Conservation (phyloP, 106 monocot genomes). For the Dendrobium officinale region DNA sequence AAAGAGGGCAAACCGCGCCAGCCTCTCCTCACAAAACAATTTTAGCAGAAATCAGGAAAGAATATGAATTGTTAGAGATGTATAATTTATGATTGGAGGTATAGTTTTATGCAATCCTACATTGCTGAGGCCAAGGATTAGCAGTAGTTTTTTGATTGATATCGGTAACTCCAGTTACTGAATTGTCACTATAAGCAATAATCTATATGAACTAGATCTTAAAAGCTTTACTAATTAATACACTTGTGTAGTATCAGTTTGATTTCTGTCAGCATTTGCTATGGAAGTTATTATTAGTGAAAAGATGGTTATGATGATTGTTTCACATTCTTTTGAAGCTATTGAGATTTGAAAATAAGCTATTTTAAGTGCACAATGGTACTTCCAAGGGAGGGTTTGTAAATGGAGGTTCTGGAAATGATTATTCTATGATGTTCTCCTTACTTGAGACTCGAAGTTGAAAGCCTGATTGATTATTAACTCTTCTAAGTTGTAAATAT, state of each 20-base stretch:
- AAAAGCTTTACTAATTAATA: background rate
- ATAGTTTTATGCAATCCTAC: background rate
- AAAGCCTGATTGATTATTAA: too few species aligned
- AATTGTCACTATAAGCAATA: background rate
- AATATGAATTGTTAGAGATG: background rate
- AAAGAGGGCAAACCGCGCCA: too few species aligned
- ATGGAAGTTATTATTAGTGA: background rate
- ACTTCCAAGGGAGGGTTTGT: too few species aligned
- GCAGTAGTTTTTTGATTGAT: background rate
- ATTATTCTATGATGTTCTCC: too few species aligned
- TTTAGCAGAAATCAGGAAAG: background rate
- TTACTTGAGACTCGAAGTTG: too few species aligned
- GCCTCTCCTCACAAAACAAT: too few species aligned
- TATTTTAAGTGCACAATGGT: too few species aligned
- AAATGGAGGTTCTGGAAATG: too few species aligned
- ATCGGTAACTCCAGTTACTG: background rate
- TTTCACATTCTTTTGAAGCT: background rate
- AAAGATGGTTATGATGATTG: background rate
- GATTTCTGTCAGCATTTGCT: background rate
- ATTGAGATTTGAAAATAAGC: too few species aligned
- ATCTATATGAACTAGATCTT: background rate
- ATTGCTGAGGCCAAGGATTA: background rate
- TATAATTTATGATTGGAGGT: background rate
- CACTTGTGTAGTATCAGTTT: background rate
- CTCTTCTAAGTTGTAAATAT: too few species aligned